Percentiles rank a stretch among this genome's conserved stretches.
Conservation (phyloP, 2,329 filamentous ascomycete species). For the Graphiopsis chlorocephala region DNA sequence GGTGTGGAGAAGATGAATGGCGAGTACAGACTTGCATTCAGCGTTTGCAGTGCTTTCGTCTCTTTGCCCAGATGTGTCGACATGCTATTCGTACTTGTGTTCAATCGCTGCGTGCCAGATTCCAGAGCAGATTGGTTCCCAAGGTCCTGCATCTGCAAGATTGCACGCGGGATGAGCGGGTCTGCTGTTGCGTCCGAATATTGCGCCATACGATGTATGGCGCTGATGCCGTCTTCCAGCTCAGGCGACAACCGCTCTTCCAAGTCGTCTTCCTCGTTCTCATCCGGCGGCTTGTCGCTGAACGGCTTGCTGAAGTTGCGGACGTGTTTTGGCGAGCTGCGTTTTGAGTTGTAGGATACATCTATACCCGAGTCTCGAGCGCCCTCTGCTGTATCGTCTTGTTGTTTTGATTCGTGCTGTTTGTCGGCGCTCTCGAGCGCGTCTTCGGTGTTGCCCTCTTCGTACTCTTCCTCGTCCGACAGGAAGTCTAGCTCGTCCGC, state of each 20-base stretch:
- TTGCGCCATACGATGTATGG: conserved; percentile 33
- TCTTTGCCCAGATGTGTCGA: conserved; percentile 74
- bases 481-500: conserved; percentile 69
- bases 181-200: conserved; percentile 31
- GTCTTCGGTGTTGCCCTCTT: conserved; percentile 27
- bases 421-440: conserved; percentile 16
- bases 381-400: conserved; percentile 29
- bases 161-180: conserved; percentile 32
- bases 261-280: conserved; percentile 18
- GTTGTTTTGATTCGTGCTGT: conserved; percentile 11
- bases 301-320: conserved; percentile 36
- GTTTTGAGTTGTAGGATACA: conserved; percentile 34
- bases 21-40: conserved; percentile 66
- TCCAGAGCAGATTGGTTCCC: conserved; percentile 35
- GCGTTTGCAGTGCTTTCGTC: conserved; percentile 69
- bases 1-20: conserved; percentile 64
- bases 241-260: conserved; percentile 55
- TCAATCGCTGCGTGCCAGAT: conserved; percentile 32
- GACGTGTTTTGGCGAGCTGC: conserved; percentile 20
- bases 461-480: conserved; percentile 32
- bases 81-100: conserved; percentile 43
- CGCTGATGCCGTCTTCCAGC: conserved; percentile 35
- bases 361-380: conserved; percentile 48
- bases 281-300: conserved; percentile 25
- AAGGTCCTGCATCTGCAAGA: conserved; percentile 34